phyloP scores from a whole-genome alignment of 2,329 filamentous ascomycete genomes.

The Nothomitra cinnamomea region DNA sequence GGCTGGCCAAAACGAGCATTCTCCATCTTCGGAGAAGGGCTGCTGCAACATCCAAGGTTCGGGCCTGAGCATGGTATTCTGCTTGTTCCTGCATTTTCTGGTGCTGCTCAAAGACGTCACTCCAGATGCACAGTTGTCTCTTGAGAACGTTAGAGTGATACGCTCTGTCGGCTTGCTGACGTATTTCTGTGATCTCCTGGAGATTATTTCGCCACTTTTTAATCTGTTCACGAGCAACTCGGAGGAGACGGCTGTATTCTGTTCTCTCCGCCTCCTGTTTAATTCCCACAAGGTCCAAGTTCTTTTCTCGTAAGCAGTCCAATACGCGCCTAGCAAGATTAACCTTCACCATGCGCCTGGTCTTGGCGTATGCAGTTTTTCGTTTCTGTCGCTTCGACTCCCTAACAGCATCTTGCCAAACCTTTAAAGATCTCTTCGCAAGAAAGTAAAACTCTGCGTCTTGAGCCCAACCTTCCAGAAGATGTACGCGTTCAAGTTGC shows the following conservation, averaged over 20 bases:
- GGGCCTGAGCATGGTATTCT: conserved; percentile 27
- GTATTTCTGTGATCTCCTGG: not conserved
- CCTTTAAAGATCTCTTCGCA: conserved; percentile 30
- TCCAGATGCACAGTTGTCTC: conserved; percentile 22
- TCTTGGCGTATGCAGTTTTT: conserved; percentile 36
- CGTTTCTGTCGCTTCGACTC: conserved; percentile 34
- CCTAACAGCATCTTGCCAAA: conserved; percentile 33
- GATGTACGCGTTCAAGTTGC: conserved; percentile 24
- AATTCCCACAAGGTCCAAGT: conserved; percentile 19
- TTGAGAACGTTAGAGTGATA: conserved; percentile 16
- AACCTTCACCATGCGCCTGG: conserved; percentile 36
- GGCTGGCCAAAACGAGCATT: conserved; percentile 38
- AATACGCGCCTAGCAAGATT: conserved; percentile 31
- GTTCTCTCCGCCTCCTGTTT: conserved; percentile 23
- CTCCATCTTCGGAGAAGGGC: conserved; percentile 37
- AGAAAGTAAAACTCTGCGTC: conserved; percentile 39
- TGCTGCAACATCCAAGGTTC: conserved; percentile 28
- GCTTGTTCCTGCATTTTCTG: conserved; percentile 27
- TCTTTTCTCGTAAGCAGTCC: conserved; percentile 21
- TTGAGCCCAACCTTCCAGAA: conserved; percentile 34
- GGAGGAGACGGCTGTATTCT: conserved; percentile 20
- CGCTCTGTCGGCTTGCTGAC: not conserved
- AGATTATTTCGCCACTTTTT: conserved; percentile 9
- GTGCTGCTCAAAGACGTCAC: conserved; percentile 18
- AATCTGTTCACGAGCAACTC: conserved; percentile 21